Conservation (phyloP, 2,329 filamentous ascomycete species). For the Thelonectria discophora region DNA sequence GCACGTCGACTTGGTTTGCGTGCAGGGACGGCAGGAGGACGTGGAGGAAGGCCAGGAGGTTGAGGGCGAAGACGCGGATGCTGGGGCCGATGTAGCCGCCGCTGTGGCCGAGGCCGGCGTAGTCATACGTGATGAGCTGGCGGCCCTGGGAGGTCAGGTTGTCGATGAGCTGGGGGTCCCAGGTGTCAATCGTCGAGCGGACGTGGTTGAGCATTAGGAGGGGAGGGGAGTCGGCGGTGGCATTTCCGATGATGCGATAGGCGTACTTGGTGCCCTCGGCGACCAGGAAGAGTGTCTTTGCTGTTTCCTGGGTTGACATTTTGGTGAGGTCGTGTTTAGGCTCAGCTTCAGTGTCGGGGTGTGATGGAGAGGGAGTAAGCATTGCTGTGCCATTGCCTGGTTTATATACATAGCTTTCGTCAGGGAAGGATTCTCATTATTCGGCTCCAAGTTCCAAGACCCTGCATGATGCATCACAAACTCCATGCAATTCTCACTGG, state of each 20-base stretch:
- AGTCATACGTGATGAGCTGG: background rate
- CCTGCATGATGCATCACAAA: no score
- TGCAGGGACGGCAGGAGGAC: slow-evolving; percentile 4
- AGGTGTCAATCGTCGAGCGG: slow-evolving; percentile 11
- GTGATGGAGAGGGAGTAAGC: background rate
- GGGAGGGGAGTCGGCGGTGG: background rate
- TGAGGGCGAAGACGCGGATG: slow-evolving; percentile 5
- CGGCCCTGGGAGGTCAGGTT: background rate
- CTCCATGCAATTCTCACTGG: no score
- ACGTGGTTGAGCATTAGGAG: slow-evolving; percentile 16
- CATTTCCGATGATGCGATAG: slow-evolving; percentile 5
- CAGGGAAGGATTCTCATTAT: no score
- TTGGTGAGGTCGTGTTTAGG: background rate
- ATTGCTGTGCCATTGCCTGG: no score
- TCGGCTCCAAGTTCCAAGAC: no score
- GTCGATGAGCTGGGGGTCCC: slow-evolving; percentile 10
- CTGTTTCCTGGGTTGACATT: slow-evolving; percentile 1
- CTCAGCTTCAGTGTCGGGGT: background rate
- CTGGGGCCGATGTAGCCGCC: slow-evolving; percentile 6
- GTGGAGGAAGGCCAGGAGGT: slow-evolving; percentile 11
- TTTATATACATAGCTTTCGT: no score
- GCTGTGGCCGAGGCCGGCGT: slow-evolving; percentile 4
- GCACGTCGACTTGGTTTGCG: slow-evolving; percentile 3
- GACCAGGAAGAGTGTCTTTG: slow-evolving; percentile 4
- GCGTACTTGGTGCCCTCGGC: slow-evolving; percentile 12